Evolutionary conservation across 2,329 filamentous ascomycete species (phyloP).

Genomic region (Nemania sp.): DNA sequence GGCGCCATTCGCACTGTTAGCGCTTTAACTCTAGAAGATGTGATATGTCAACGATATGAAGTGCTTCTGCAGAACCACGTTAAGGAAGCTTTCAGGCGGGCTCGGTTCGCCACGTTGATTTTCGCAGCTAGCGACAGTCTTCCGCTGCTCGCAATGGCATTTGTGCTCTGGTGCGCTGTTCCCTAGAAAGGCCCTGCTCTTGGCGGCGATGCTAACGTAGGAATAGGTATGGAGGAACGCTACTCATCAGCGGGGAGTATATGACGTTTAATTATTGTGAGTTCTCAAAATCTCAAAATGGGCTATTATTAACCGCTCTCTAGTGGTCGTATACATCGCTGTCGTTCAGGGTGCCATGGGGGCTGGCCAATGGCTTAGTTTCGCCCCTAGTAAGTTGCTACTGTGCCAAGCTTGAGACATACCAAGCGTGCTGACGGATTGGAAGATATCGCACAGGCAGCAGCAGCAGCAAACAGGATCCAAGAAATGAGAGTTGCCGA

Average conservation of each 20-base stretch:
- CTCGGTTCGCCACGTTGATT: conserved; percentile 66
- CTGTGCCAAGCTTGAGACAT: not conserved
- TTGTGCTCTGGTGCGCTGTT: conserved; percentile 36
- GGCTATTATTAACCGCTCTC: conserved; percentile 16
- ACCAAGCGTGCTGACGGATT: conserved; percentile 10
- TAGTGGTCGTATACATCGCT: conserved; percentile 64
- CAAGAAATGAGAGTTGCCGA: conserved; percentile 50
- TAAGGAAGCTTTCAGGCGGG: conserved; percentile 59
- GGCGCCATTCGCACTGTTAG: conserved; percentile 74
- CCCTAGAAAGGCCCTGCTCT: too few species aligned
- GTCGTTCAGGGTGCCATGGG: conserved; percentile 68
- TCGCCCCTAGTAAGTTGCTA: conserved; percentile 55
- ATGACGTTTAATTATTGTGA: conserved; percentile 49
- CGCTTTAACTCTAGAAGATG: conserved; percentile 68
- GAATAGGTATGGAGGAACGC: conserved; percentile 67
- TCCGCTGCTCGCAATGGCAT: conserved; percentile 39
- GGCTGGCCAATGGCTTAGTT: conserved; percentile 69
- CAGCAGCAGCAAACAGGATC: conserved; percentile 63
- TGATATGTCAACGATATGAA: conserved; percentile 64
- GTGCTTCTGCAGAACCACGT: conserved; percentile 63
- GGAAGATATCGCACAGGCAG: conserved; percentile 58
- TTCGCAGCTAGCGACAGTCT: conserved; percentile 70
- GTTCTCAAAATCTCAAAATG: conserved; percentile 2
- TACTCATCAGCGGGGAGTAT: conserved; percentile 58
- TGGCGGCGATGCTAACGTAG: conserved; percentile 45